These are phyloP conservation scores for Hypoxylon sp. DNA, from an alignment of 2,329 filamentous ascomycete genomes.

Conservation along the genomic window DNA sequence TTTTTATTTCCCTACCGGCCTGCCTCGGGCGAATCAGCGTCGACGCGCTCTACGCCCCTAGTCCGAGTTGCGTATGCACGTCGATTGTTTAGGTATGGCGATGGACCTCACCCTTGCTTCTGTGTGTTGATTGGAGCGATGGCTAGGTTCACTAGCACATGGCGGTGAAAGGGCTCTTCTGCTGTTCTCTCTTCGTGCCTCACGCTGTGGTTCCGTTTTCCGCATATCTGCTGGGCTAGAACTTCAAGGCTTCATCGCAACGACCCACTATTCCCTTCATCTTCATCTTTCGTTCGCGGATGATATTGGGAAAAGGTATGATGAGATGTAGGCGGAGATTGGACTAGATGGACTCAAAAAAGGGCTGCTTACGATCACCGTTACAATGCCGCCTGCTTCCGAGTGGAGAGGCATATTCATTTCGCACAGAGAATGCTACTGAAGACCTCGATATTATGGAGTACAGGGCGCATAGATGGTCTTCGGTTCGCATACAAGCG, in stretches of 20 bases:
- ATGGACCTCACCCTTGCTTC: constrained; percentile 42
- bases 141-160: constrained; percentile 47
- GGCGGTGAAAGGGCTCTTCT: constrained; percentile 49
- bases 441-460: constrained; percentile 41
- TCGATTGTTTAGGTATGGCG: constrained; percentile 50
- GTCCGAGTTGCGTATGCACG: constrained; percentile 47
- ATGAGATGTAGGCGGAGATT: constrained; percentile 37
- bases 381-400: constrained; percentile 41
- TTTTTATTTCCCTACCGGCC: constrained; percentile 40
- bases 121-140: constrained; percentile 47
- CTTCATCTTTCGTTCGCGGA: constrained; percentile 13
- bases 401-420: constrained; percentile 45
- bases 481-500: constrained; percentile 45
- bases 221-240: constrained; percentile 21
- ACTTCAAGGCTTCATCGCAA: constrained; percentile 35
- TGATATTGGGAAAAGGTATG: constrained; percentile 27
- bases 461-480: constrained; percentile 33
- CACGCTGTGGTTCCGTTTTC: constrained; percentile 28
- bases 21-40: constrained; percentile 48
- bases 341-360: constrained; percentile 25
- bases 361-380: constrained; percentile 40
- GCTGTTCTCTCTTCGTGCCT: constrained; percentile 19
- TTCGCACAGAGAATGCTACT: constrained; percentile 41
- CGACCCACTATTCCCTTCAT: constrained; percentile 25
- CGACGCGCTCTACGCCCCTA: constrained; percentile 29